Conservation (phyloP, 2,329 filamentous ascomycete genomes). For the Rhynchosporium graminicola region DNA sequence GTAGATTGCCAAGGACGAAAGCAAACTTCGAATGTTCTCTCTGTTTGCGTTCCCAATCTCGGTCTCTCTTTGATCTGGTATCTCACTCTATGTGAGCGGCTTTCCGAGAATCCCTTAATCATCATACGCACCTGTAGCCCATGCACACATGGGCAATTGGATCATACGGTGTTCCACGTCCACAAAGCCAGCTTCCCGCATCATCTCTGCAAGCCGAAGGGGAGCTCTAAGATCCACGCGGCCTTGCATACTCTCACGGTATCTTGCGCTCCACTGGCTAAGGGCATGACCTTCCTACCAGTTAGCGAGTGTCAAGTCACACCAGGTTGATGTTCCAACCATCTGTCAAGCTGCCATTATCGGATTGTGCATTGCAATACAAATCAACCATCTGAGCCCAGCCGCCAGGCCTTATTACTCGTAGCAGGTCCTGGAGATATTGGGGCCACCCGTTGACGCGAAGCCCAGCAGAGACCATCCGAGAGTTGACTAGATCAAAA, state of each 20-base stretch:
- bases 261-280: slow-evolving; percentile 65
- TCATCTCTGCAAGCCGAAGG: slow-evolving; percentile 50
- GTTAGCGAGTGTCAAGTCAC: slow-evolving; percentile 22
- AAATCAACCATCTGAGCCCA: slow-evolving; percentile 91
- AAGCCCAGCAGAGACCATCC: slow-evolving; percentile 36
- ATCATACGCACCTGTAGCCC: slow-evolving; percentile 60
- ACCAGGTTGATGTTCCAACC: slow-evolving; percentile 44
- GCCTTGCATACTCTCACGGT: slow-evolving; percentile 61
- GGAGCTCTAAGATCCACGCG: slow-evolving; percentile 68
- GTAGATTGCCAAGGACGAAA: slow-evolving; percentile 58
- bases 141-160: slow-evolving; percentile 67
- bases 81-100: slow-evolving; percentile 8
- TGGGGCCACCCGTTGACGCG: slow-evolving; percentile 63
- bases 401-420: slow-evolving; percentile 71
- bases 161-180: slow-evolving; percentile 68
- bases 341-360: slow-evolving; percentile 75
- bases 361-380: slow-evolving; percentile 82
- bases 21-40: slow-evolving; percentile 55
- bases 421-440: slow-evolving; percentile 75
- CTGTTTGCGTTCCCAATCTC: slow-evolving; percentile 56
- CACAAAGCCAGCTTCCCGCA: slow-evolving; percentile 57
- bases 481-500: slow-evolving; percentile 80
- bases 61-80: slow-evolving; percentile 51
- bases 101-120: neutral
- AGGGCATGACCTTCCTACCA: slow-evolving; percentile 57